phyloP scores from a whole-genome alignment of 352 stramenopile genomes.

The Phytophthora uliginosa region DNA sequence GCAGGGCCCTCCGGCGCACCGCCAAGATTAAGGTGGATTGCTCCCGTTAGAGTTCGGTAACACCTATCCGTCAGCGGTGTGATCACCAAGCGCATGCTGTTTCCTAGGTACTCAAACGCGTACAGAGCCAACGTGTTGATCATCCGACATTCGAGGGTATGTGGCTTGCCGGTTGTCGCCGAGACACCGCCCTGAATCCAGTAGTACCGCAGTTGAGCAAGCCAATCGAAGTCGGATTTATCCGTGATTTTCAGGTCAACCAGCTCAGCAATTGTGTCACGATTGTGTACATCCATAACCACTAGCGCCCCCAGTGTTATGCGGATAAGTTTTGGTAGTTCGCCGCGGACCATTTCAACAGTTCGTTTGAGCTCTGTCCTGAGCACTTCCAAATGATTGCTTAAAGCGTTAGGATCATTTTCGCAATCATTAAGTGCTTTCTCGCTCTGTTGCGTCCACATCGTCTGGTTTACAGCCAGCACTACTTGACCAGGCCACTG shows the following conservation, averaged over 20 bases:
- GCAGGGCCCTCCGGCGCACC: conserved; percentile 92
- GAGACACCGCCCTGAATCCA: conserved; percentile 88
- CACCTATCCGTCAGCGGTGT: conserved; percentile 94
- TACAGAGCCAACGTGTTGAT: conserved; percentile 95
- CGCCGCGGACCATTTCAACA: conserved; percentile 93
- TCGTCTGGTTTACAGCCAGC: conserved; percentile 93
- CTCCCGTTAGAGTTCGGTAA: conserved; percentile 93
- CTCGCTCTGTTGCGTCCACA: conserved; percentile 93
- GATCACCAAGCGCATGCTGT: conserved; percentile 94
- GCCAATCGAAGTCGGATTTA: conserved; percentile 95
- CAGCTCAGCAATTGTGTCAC: conserved; percentile 94
- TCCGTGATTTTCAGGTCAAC: conserved; percentile 81
- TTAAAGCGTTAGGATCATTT: conserved; percentile 54
- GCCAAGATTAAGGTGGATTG: conserved; percentile 93
- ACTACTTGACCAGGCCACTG: conserved; percentile 95
- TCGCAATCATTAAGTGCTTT: conserved; percentile 52
- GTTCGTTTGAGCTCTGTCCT: conserved; percentile 87
- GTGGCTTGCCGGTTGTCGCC: conserved; percentile 90
- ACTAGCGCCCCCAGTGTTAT: conserved; percentile 94
- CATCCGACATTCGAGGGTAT: conserved; percentile 91
- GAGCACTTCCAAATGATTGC: conserved; percentile 74
- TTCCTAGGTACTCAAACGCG: conserved; percentile 95
- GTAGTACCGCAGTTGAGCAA: conserved; percentile 95
- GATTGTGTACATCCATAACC: conserved; percentile 97
- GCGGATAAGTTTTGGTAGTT: conserved; percentile 94